Evolutionary conservation across 768 basidiomycete genomes (phyloP), one percentile per base, ranked within the genome.

Genomic region (Boletellus sp.): DNA sequence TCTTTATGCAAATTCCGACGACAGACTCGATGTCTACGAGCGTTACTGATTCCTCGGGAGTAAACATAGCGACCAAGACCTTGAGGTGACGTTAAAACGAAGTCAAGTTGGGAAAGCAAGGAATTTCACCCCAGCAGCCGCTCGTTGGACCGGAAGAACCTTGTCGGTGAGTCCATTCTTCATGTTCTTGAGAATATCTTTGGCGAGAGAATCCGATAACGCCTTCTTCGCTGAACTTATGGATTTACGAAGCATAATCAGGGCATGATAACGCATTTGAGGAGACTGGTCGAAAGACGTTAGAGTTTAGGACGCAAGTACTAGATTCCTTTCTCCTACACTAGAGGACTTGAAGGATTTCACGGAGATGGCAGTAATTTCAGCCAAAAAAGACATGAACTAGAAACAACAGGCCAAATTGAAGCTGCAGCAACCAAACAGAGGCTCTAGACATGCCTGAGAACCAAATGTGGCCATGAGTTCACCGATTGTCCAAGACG

Each of bases 331-430:
- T 31, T 11, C 28, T 71, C 90, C 53, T 53, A 90, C 93, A 58
- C 72, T 78, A 28, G 90, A 92, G 9, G 85, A 81, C 53, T 80
- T 87, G 57, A 79, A 77, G 0, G 85, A 79, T 64, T 84, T 91
- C 37, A 90, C 66, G 0, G 84, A 74, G 0, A 82, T 73, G 2
- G 75, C 71, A 17, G 81, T 72, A 31, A 94, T 87, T 63, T 98
- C 95, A 24, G 85, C 78, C 83, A 94, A 87, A 58, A 94, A 87
- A 0, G 94, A 96, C 94, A 97, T 95, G 64, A 94, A 84, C 91
- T 98, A 54, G 2, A 42, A 28, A 24, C 16, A 28, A 33, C 32
- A 11, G 36, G n/a, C 52, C 19, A 37, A 45, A 40, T 16, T 24
- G 16, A 40, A 35, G 24, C 6, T 7, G 47, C 35, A 40, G n/a